Percentiles rank a stretch among this genome's conserved stretches.
Evolutionary conservation across 768 basidiomycete genomes (phyloP).

Genomic region (Boletus pseudo-olivaceus): DNA sequence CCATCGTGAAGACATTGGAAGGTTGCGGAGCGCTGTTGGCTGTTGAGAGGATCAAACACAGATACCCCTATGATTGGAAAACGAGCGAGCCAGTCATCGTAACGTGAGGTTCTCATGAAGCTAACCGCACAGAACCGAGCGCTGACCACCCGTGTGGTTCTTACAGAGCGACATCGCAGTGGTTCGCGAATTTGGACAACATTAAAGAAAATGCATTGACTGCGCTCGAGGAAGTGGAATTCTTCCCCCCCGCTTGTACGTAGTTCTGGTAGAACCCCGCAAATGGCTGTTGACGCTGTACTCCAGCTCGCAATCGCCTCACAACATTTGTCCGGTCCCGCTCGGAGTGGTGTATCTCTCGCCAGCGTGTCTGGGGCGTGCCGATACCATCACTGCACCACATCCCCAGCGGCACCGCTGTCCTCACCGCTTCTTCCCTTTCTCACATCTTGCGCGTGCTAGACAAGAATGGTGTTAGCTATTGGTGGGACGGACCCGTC

Average conservation of each 20-base stretch:
- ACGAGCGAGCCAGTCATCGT: constrained; percentile 90
- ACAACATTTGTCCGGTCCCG: constrained; percentile 82
- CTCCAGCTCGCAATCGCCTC: constrained; percentile 78
- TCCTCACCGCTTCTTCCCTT: constrained; percentile 63
- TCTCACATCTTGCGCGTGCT: constrained; percentile 76
- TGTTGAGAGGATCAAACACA: constrained; percentile 72
- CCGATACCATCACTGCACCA: constrained; percentile 89
- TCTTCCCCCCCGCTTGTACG: constrained; percentile 75
- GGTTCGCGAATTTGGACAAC: constrained; percentile 90
- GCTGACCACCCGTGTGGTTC: background rate
- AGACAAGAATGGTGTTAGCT: constrained; percentile 63
- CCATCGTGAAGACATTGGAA: constrained; percentile 60
- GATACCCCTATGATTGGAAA: constrained; percentile 97
- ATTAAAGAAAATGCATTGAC: constrained; percentile 76
- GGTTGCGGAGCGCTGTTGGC: constrained; percentile 54
- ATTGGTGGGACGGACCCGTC: constrained; percentile 91
- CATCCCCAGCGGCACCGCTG: constrained; percentile 52
- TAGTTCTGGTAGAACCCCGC: constrained; percentile 9
- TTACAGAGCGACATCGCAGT: constrained; percentile 85
- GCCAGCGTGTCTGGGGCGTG: constrained; percentile 96
- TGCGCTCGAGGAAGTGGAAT: constrained; percentile 66
- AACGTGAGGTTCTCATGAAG: constrained; percentile 49
- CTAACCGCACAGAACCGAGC: background rate
- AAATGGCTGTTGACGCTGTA: background rate
- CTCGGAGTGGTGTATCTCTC: constrained; percentile 98